Percentiles rank a stretch among this genome's conserved stretches.
Evolutionary conservation across 331 rosid species (phyloP).

Genomic region (Rosa hybrid): DNA sequence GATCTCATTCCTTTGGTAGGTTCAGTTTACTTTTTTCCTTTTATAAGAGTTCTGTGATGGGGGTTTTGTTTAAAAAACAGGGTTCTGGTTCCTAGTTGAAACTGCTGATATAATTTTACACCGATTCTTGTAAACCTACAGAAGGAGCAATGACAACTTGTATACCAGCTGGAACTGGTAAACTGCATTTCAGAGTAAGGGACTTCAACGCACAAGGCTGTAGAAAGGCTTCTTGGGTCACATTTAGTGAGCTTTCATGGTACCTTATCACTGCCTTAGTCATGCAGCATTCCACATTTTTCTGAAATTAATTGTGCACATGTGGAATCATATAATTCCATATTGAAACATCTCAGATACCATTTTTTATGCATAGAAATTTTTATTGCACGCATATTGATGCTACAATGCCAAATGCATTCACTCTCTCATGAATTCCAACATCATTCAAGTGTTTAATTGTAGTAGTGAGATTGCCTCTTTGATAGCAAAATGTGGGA

Average conservation of each 20-base stretch:
- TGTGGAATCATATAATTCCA: background rate
- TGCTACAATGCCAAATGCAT: background rate
- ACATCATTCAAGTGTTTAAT: background rate
- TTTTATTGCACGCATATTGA: background rate
- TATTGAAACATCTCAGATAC: background rate
- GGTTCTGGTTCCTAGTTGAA: slow-evolving; percentile 11
- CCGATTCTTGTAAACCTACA: slow-evolving; percentile 21
- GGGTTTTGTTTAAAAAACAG: background rate
- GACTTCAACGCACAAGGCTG: slow-evolving; percentile 46
- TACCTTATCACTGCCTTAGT: slow-evolving; percentile 23
- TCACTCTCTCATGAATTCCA: background rate
- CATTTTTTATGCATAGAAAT: background rate
- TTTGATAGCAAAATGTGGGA: background rate
- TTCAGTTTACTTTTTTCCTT: background rate
- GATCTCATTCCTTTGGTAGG: background rate
- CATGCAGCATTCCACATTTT: background rate
- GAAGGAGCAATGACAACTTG: slow-evolving; percentile 62
- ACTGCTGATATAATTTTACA: slow-evolving; percentile 14
- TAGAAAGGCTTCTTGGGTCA: slow-evolving; percentile 39
- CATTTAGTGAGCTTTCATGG: slow-evolving; percentile 58
- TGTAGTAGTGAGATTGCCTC: background rate
- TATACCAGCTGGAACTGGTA: slow-evolving; percentile 58
- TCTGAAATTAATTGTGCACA: background rate
- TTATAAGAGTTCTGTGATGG: background rate
- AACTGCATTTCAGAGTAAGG: slow-evolving; percentile 34